Evolutionary conservation across 164 flowering plant species (phyloP).

Genomic region (Vitis rotundifolia): DNA sequence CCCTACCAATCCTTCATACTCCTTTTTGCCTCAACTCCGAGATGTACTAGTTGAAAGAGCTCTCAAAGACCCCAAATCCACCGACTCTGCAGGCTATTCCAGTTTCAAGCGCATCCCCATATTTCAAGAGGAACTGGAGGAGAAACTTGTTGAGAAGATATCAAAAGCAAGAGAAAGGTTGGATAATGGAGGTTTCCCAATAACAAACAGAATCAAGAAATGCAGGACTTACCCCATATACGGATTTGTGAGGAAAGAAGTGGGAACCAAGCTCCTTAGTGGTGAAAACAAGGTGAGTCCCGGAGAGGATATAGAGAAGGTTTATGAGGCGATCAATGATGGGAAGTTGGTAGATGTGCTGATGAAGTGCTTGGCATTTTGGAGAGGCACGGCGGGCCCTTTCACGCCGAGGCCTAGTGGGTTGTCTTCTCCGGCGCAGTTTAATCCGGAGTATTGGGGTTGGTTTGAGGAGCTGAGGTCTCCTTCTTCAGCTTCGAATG

Average conservation of each 20-base stretch:
- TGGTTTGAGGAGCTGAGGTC: constrained; percentile 3
- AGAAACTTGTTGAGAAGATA: constrained; percentile 26
- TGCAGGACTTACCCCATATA: constrained; percentile 53
- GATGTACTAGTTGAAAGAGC: constrained; percentile 44
- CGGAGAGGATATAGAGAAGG: constrained; percentile 57
- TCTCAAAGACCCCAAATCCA: constrained; percentile 11
- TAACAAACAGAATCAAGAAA: constrained; percentile 40
- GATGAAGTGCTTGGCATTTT: constrained; percentile 34
- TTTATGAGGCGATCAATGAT: constrained; percentile 39
- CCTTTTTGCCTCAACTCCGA: constrained; percentile 34
- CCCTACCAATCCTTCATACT: constrained; percentile 41
- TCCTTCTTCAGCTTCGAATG: not conserved
- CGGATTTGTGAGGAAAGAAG: constrained; percentile 36
- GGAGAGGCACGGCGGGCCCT: constrained; percentile 23
- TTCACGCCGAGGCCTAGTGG: not conserved
- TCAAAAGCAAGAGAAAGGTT: constrained; percentile 37
- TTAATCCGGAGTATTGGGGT: not conserved
- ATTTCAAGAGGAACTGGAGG: constrained; percentile 40
- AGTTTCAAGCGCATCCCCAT: constrained; percentile 44
- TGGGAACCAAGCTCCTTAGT: constrained; percentile 43
- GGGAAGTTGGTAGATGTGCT: constrained; percentile 45
- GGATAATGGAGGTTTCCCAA: constrained; percentile 32
- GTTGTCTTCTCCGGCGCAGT: not conserved
- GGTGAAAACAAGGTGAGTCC: constrained; percentile 51
- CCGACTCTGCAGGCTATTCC: constrained; percentile 17